Base-by-base conservation (phyloP, 305 asterid genomes). In the Stenogyne calaminthoides region DNA sequence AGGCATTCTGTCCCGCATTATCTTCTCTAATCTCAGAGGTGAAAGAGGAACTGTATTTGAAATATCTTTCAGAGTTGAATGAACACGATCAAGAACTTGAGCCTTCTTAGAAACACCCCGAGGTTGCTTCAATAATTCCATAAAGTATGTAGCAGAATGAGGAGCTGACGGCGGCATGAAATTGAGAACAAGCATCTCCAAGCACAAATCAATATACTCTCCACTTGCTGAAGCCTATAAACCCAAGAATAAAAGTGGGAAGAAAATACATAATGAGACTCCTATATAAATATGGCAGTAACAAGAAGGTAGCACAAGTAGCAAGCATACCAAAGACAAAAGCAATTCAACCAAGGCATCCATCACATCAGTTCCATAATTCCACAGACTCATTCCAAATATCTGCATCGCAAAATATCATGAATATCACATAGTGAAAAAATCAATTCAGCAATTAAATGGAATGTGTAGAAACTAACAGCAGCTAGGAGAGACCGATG, bases 211-310 rank as follows among this genome's bases (percentile, higher is more conserved):
- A 47, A 95, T 73, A 81, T 75, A 85, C 32, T 83, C 81, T 51
- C 96, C 97, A 74, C 80, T 87, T 60, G 96, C 86, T 69, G 96
- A 83, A 83, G 98, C 98, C 99, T 95, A 71, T 66, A 68, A 66
- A 69, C 51, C 56, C 20, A 32, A 64, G 19, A 15, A 54, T 6
- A 39, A 10, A 63, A 69, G 47, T 19, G 11, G 39, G 49, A n/a
- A 46, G 14, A 29, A 67, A 55, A 64, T 27, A 15, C 6, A 65
- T 27, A 64, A 74, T 32, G 42, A 62, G 62, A 57, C 12, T 25
- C 25, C 39, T 7, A 16, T 12, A 65, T 9, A 70, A 6, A 39
- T 77, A 56, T 29, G 36, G 27, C 37, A 78, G 64, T 54, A 63
- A 61, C 34, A 61, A 18, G 47, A 42, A 71, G 73, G 25, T 44